Evolutionary conservation across 106 monocot genomes (phyloP).

Genomic region (Dendrobium nobile): DNA sequence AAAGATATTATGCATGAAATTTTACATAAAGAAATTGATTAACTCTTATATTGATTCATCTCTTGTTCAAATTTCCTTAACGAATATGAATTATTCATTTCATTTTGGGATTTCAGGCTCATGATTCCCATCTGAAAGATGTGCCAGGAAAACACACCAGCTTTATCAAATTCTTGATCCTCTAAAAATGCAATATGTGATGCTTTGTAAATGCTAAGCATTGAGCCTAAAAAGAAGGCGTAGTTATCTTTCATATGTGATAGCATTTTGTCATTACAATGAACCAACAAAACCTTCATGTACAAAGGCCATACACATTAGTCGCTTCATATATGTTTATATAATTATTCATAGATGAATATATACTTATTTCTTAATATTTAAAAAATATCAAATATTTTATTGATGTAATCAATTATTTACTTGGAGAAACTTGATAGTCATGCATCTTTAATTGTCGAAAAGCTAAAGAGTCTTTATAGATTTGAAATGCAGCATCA

Average conservation of each 20-base stretch:
- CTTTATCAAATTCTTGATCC: conserved; percentile 27
- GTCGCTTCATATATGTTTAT: too few species aligned
- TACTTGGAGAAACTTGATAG: too few species aligned
- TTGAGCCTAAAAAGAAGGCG: conserved; percentile 5
- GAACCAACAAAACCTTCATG: conserved; percentile 25
- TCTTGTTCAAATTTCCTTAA: conserved; percentile 1
- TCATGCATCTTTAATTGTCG: too few species aligned
- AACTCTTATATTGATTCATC: not conserved
- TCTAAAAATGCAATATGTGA: conserved; percentile 10
- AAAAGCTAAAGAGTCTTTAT: too few species aligned
- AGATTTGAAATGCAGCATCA: too few species aligned
- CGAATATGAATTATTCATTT: not conserved
- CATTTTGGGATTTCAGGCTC: too few species aligned
- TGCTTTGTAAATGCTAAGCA: conserved; percentile 25
- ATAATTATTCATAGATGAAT: too few species aligned
- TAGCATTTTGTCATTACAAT: conserved; percentile 7
- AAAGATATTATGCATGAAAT: too few species aligned
- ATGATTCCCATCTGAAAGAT: conserved; percentile 11
- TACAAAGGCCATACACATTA: not conserved
- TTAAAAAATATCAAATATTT: too few species aligned
- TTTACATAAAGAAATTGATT: not conserved
- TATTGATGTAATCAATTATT: too few species aligned
- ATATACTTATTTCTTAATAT: too few species aligned
- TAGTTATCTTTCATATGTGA: conserved; percentile 19
- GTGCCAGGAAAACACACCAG: not conserved